Conservation (phyloP, 2,329 filamentous ascomycete species). For the Nothopassalora personata region DNA sequence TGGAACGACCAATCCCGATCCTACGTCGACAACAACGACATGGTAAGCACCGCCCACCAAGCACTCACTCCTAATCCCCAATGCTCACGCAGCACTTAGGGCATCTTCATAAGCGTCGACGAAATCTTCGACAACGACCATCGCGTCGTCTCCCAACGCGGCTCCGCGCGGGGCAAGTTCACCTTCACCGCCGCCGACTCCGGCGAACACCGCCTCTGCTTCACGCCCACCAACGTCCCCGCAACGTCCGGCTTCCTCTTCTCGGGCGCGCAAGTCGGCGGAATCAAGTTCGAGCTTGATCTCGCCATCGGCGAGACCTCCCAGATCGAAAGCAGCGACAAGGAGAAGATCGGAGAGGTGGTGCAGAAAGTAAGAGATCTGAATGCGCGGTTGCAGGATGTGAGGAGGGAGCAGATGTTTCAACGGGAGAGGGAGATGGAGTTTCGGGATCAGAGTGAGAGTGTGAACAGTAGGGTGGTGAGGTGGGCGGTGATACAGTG, state of each 20-base stretch:
- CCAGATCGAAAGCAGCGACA: conserved; percentile 88
- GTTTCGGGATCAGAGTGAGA: conserved; percentile 95
- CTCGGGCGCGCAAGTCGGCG: conserved; percentile 59
- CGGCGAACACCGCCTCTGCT: conserved; percentile 95
- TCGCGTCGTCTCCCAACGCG: conserved; percentile 84
- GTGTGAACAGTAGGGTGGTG: conserved; percentile 84
- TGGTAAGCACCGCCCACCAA: conserved; percentile 23
- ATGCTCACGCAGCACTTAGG: conserved; percentile 29
- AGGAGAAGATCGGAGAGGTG: conserved; percentile 86
- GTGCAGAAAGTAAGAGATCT: conserved; percentile 83
- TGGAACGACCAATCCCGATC: conserved; percentile 64
- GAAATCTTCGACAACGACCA: conserved; percentile 98
- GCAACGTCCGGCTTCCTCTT: conserved; percentile 68
- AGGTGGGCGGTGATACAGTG: conserved; percentile 93
- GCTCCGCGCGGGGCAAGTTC: conserved; percentile 71
- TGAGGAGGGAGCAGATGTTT: conserved; percentile 91
- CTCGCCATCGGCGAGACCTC: conserved; percentile 91
- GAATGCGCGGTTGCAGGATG: conserved; percentile 79
- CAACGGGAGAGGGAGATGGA: conserved; percentile 97
- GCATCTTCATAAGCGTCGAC: conserved; percentile 89
- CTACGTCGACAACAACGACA: conserved; percentile 67
- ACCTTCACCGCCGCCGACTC: conserved; percentile 91
- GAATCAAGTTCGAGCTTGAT: conserved; percentile 79
- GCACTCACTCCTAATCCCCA: neutral
- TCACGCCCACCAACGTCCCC: conserved; percentile 73